Conservation (phyloP, 352 stramenopile species). For the Phytophthora europaea region DNA sequence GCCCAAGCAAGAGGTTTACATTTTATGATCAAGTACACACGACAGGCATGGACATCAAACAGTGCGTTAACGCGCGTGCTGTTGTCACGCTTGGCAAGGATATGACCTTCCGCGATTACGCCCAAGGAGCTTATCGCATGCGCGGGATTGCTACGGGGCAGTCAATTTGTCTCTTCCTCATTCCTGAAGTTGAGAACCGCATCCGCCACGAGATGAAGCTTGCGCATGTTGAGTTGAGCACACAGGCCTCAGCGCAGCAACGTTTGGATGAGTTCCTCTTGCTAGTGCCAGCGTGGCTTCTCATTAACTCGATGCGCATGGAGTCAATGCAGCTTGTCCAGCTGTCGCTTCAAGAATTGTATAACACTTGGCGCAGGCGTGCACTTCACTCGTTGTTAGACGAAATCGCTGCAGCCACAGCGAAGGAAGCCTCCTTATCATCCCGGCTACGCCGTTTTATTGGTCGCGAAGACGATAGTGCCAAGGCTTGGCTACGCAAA, state of each 20-base stretch:
- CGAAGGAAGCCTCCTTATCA: constrained; percentile 42
- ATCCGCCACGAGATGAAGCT: constrained; percentile 84
- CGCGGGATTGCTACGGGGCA: constrained; percentile 92
- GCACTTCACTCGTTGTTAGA: constrained; percentile 93
- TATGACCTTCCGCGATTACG: constrained; percentile 97
- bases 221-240: constrained; percentile 36
- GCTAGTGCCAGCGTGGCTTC: constrained; percentile 95
- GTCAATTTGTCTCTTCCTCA: constrained; percentile 94
- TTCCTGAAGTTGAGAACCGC: constrained; percentile 93
- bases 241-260: constrained; percentile 40
- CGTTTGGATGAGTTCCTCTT: constrained; percentile 71
- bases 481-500: constrained; percentile 66
- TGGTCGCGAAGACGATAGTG: constrained; percentile 38
- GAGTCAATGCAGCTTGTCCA: constrained; percentile 99
- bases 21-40: constrained; percentile 97
- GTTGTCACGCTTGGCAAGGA: constrained; percentile 95
- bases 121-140: constrained; percentile 94
- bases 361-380: constrained; percentile 98
- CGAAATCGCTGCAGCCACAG: constrained; percentile 54
- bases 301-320: constrained; percentile 99
- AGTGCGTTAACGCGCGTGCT: constrained; percentile 88
- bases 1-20: constrained; percentile 89
- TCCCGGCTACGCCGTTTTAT: constrained; percentile 79
- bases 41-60: constrained; percentile 95
- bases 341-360: constrained; percentile 97